A percentile compares a stretch with the other conserved stretches of the same genome.
Conservation (phyloP, 768 basidiomycete species). For the Collybiopsis confluens region DNA sequence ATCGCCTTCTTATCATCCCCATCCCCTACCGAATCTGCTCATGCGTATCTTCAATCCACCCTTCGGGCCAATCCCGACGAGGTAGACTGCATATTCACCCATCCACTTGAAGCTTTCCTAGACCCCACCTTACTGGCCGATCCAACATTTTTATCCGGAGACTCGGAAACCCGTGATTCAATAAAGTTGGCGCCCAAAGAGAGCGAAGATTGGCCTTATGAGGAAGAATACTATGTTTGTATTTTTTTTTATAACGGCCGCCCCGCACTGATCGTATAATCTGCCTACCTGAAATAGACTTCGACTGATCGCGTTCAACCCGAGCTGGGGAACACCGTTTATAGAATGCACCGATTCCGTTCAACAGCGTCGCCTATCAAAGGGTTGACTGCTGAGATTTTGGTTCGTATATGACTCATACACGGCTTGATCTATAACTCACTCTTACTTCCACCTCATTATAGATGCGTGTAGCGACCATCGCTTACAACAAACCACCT, state of each 20-base stretch:
- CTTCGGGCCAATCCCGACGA: constrained; percentile 43
- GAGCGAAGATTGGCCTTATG: constrained; percentile 76
- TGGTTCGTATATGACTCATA: constrained; percentile 53
- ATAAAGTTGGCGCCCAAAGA: constrained; percentile 44
- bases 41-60: background rate
- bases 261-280: background rate
- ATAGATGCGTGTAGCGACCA: background rate
- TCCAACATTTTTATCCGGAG: too few species aligned
- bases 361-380: constrained; percentile 77
- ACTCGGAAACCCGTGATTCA: too few species aligned
- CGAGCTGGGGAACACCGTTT: constrained; percentile 44
- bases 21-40: background rate
- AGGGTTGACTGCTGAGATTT: constrained; percentile 78
- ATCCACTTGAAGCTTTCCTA: constrained; percentile 71
- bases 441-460: background rate
- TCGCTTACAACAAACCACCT: background rate
- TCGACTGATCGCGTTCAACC: constrained; percentile 46
- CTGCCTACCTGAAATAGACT: constrained; percentile 34
- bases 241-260: constrained; percentile 3
- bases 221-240: constrained; percentile 67
- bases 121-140: constrained; percentile 45
- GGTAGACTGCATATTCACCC: constrained; percentile 76
- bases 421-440: too few species aligned
- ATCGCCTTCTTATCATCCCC: background rate
- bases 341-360: constrained; percentile 84